Conservation (phyloP, 148 eudicot genomes). For the Mesembryanthemum crystallinum region DNA sequence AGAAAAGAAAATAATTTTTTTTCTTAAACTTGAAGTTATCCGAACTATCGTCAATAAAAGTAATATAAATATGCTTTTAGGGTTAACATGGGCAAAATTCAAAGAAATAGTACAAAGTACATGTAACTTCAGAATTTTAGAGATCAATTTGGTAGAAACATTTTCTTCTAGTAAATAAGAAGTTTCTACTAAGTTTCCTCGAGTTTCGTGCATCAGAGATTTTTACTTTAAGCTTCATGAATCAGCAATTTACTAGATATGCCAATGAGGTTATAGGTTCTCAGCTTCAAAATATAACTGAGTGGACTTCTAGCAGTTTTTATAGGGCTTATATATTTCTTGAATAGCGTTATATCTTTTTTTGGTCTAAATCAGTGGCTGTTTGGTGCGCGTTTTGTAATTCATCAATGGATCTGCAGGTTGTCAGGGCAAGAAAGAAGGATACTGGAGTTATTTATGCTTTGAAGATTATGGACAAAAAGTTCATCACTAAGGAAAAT, state of each 20-base stretch:
- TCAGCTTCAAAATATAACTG: background rate
- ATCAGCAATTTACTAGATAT: background rate
- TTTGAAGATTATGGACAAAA: slow-evolving; percentile 96
- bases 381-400: slow-evolving; percentile 5
- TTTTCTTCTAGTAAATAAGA: too few species aligned
- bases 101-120: too few species aligned
- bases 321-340: background rate
- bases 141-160: too few species aligned
- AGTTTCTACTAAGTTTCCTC: too few species aligned
- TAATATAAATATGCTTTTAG: too few species aligned
- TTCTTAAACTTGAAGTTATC: too few species aligned
- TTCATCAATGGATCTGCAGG: slow-evolving; percentile 37
- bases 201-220: too few species aligned
- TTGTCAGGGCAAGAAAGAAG: slow-evolving; percentile 91
- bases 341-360: background rate
- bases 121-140: too few species aligned
- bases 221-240: background rate
- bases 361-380: background rate
- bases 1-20: too few species aligned
- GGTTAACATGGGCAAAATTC: too few species aligned
- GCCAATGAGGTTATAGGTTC: background rate
- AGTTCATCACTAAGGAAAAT: slow-evolving; percentile 95
- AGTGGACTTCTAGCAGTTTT: background rate
- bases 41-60: too few species aligned
- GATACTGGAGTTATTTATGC: slow-evolving; percentile 86